Conservation (phyloP, 441 rosid species). For the Gossypium aridum region DNA sequence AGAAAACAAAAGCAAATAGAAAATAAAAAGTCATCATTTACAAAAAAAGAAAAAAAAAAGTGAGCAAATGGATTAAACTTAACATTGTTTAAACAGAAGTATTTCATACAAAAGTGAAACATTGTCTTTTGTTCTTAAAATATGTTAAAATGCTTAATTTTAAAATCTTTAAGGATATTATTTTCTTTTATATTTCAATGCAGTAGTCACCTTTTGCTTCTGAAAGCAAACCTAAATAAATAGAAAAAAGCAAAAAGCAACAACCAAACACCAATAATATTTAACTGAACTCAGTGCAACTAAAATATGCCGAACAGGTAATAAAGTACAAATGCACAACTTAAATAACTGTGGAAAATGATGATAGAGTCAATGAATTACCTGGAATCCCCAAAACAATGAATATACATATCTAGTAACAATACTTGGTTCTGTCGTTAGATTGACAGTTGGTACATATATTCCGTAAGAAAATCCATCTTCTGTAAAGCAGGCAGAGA, state of each 20-base stretch:
- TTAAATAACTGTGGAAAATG: background rate
- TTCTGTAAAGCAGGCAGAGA: slow-evolving; percentile 40
- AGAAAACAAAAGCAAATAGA: background rate
- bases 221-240: background rate
- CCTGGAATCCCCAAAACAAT: slow-evolving; percentile 97
- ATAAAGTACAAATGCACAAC: background rate
- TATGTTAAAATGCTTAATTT: background rate
- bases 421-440: slow-evolving; percentile 35
- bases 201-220: background rate
- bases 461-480: slow-evolving; percentile 58
- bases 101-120: background rate
- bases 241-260: background rate
- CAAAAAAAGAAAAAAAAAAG: background rate
- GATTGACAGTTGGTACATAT: slow-evolving; percentile 43
- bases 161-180: background rate
- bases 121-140: background rate
- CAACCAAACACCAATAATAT: background rate
- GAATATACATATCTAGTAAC: slow-evolving; percentile 65
- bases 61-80: background rate
- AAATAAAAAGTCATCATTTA: background rate
- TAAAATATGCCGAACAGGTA: background rate
- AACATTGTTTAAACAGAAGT: background rate
- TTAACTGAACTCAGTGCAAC: background rate
- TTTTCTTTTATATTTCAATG: background rate
- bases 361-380: slow-evolving; percentile 17